Base-by-base conservation (phyloP, 306 rosid species). In the Clitoria ternatea region DNA sequence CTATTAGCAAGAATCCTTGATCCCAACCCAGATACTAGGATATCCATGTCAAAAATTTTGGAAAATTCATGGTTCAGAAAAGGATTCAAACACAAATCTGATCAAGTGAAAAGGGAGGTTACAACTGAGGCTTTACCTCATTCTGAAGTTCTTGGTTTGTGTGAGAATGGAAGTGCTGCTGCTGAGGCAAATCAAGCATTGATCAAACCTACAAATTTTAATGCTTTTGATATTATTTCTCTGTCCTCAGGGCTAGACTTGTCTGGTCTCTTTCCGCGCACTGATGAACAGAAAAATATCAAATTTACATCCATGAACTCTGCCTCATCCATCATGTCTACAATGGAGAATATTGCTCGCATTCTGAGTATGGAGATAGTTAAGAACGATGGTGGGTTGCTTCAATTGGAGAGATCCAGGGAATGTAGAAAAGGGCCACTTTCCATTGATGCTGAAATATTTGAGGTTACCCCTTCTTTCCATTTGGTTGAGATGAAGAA, bases 181-280 rank as follows among this genome's bases (percentile, higher is more conserved):
- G 53, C 36, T 56, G 79, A 79, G 75, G 70, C 54, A 36, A 50
- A 50, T 45, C 84, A 79, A 70, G 74, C 32, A 61, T 23, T 65
- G 61, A 55, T 54, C 24, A 40, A 42, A 24, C 79, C 79, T 43
- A 32, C 69, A 29, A 8, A 54, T 75, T 71, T 83, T 5, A 83
- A 83, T 75, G 87, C 84, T 61, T 83, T 79, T 18, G 76, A 79
- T 68, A 83, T 83, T 65, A 80, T 83, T 55, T 75, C 81, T 71
- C 70, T 75, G 14, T 82, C 86, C 7, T 59, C 76, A 6, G 86
- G 83, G 3, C 80, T 79, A 2, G 73, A 82, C 71, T 75, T 82
- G 78, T 79, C 84, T 43, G 77, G 65, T 66, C 70, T 83, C 27
- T 83, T 83, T 24, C 22, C 54, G 36, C 53, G 29, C 40, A 66